These are phyloP conservation scores for Boletus sp. DNA, from an alignment of 768 basidiomycete species.

Conservation along the genomic window DNA sequence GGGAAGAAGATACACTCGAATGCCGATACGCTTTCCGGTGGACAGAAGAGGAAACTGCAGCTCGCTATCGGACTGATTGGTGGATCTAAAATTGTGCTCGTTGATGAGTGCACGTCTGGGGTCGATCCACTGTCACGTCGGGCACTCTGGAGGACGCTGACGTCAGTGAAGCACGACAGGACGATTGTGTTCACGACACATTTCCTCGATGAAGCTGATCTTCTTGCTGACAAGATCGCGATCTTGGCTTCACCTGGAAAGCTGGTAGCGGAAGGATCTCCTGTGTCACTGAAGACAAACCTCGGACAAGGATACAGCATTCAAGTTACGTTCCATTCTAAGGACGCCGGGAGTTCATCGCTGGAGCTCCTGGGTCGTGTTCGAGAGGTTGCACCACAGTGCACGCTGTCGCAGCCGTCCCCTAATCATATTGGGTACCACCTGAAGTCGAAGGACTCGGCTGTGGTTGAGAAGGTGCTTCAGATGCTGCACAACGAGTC, in stretches of 20 bases:
- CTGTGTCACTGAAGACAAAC: slow-evolving; percentile 68
- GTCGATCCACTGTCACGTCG: slow-evolving; percentile 80
- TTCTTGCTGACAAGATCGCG: slow-evolving; percentile 73
- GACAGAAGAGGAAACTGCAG: slow-evolving; percentile 82
- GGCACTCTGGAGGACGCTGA: slow-evolving; percentile 74
- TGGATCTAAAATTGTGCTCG: slow-evolving; percentile 66
- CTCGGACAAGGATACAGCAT: slow-evolving; percentile 74
- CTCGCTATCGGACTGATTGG: slow-evolving; percentile 79
- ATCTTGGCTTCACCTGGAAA: slow-evolving; percentile 75
- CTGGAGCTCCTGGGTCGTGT: slow-evolving; percentile 41
- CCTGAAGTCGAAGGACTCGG: slow-evolving; percentile 59
- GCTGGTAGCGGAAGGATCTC: slow-evolving; percentile 69
- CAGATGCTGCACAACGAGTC: slow-evolving; percentile 50
- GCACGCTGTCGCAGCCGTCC: slow-evolving; percentile 43
- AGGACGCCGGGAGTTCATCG: slow-evolving; percentile 13
- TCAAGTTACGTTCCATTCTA: slow-evolving; percentile 46
- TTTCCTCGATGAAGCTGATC: slow-evolving; percentile 78
- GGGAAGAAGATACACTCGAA: slow-evolving; percentile 66
- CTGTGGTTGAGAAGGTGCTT: slow-evolving; percentile 54
- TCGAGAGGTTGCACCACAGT: slow-evolving; percentile 43
- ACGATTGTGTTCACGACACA: slow-evolving; percentile 80
- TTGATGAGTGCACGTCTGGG: slow-evolving; percentile 75
- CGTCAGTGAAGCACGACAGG: slow-evolving; percentile 60
- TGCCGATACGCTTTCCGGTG: slow-evolving; percentile 67
- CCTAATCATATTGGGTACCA: slow-evolving; percentile 50